Evolutionary conservation across 495 filamentous ascomycete species (phyloP).

Genomic region (Neurospora sp.): DNA sequence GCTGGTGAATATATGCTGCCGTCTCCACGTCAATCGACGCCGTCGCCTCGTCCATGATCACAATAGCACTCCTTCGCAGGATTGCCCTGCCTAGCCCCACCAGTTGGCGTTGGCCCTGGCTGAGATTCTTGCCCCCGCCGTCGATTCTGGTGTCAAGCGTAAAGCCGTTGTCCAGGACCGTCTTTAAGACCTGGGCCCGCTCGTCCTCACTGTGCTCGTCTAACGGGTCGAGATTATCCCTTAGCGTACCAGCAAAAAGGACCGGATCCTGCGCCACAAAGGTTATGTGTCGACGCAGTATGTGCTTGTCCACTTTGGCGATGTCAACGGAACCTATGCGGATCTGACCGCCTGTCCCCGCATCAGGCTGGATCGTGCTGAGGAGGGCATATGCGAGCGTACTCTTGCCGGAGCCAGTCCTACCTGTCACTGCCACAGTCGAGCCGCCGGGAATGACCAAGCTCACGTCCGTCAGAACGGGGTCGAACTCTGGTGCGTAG

Average conservation of each 20-base stretch:
- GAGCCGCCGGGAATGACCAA: conserved; percentile 64
- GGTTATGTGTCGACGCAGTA: conserved; percentile 45
- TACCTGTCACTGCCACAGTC: conserved; percentile 55
- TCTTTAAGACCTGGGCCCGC: conserved; percentile 33
- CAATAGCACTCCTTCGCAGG: conserved; percentile 46
- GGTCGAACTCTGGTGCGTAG: conserved; percentile 66
- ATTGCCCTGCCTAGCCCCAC: conserved; percentile 50
- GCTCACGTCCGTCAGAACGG: conserved; percentile 51
- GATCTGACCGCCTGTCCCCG: conserved; percentile 41
- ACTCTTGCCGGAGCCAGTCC: conserved; percentile 55
- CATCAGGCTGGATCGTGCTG: conserved; percentile 36
- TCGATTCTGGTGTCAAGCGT: conserved; percentile 38
- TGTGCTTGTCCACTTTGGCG: conserved; percentile 39
- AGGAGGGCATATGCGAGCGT: conserved; percentile 49
- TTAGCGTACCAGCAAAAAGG: conserved; percentile 45
- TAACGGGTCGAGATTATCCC: conserved; percentile 46
- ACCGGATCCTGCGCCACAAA: conserved; percentile 55
- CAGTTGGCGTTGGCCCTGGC: conserved; percentile 52
- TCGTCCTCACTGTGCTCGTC: conserved; percentile 36
- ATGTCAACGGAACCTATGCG: conserved; percentile 46
- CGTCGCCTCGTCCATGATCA: conserved; percentile 74
- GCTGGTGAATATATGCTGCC: conserved; percentile 63
- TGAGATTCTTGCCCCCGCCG: conserved; percentile 49
- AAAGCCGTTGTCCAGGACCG: conserved; percentile 31
- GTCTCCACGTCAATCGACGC: conserved; percentile 74